Evolutionary conservation across 73 alveolate species (phyloP).

Genomic region (Blepharisma stoltei): DNA sequence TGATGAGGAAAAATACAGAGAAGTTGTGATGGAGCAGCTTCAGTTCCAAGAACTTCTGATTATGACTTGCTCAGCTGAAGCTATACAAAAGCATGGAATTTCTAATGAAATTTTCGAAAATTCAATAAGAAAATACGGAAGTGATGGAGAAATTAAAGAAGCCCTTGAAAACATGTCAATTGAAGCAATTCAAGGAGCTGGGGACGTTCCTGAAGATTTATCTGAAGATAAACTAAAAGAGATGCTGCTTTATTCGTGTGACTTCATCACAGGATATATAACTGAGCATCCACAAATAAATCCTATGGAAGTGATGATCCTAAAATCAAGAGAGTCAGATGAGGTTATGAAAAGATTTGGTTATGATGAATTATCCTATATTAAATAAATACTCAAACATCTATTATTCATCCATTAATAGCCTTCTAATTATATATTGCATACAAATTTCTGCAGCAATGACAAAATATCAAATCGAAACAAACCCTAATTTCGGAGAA

Average conservation of each 20-base stretch:
- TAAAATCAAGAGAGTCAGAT: slow-evolving; percentile 23
- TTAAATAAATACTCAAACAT: too few relatives aligned
- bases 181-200: slow-evolving; percentile 14
- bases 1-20: slow-evolving; percentile 20
- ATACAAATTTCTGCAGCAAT: slow-evolving; percentile 21
- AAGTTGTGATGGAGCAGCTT: slow-evolving; percentile 29
- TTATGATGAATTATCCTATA: slow-evolving; percentile 30
- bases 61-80: slow-evolving; percentile 8
- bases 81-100: neutral
- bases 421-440: too few relatives aligned
- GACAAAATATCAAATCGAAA: slow-evolving; percentile 18
- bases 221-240: slow-evolving; percentile 21
- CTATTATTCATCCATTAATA: too few relatives aligned
- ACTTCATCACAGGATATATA: neutral
- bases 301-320: slow-evolving; percentile 7
- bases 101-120: slow-evolving; percentile 10
- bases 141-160: neutral
- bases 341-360: slow-evolving; percentile 3
- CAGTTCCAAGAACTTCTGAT: slow-evolving; percentile 22
- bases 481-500: slow-evolving; percentile 5
- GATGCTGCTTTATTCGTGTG: slow-evolving; percentile 17
- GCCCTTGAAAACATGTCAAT: slow-evolving; percentile 20
- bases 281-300: slow-evolving; percentile 9
- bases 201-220: slow-evolving; percentile 20
- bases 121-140: neutral